A percentile compares a stretch with the other conserved stretches of the same genome.
These are phyloP conservation scores for Cadophora luteo-olivacea DNA, from an alignment of 2,329 filamentous ascomycete species.

Conservation along the genomic window DNA sequence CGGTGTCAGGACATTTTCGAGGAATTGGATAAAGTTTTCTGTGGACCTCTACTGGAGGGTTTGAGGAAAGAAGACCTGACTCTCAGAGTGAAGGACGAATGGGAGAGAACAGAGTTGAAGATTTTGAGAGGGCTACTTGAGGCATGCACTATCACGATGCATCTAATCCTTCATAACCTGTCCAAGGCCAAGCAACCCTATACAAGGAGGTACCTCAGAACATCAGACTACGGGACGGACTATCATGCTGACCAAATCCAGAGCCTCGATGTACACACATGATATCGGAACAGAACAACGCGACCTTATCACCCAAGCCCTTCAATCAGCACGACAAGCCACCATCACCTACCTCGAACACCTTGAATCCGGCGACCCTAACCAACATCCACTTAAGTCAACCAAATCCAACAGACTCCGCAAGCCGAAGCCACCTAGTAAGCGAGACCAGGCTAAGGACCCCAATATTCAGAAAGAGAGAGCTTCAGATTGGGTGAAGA, in stretches of 20 bases:
- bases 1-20: neutral
- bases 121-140: neutral
- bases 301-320: neutral
- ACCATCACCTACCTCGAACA: neutral
- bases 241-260: neutral
- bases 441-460: neutral
- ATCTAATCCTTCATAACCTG: constrained; percentile 5
- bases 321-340: neutral
- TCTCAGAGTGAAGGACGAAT: neutral
- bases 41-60: neutral
- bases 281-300: neutral
- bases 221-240: neutral
- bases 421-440: neutral
- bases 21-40: neutral
- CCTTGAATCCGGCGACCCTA: neutral
- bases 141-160: constrained; percentile 6
- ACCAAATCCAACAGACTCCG: neutral
- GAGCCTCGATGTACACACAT: neutral
- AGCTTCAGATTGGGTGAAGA: constrained; percentile 6
- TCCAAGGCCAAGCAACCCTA: neutral
- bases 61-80: neutral
- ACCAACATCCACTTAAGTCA: no score
- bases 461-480: neutral
- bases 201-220: neutral
- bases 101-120: neutral